A percentile compares a stretch with the other conserved stretches of the same genome.
phyloP scores from a whole-genome alignment of 139 green algal species.

The Marvania coccoides region DNA sequence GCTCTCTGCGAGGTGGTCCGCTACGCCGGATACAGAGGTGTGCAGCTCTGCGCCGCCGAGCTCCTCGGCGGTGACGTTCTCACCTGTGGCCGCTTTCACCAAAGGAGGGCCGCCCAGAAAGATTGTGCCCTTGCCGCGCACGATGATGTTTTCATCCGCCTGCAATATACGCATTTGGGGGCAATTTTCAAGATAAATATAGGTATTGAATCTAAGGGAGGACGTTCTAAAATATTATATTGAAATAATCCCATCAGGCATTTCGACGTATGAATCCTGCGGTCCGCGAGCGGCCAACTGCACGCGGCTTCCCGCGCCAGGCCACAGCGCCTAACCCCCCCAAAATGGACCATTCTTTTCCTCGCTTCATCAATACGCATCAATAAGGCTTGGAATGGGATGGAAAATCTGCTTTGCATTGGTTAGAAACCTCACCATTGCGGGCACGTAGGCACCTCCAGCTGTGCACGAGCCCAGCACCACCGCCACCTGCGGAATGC shows the following conservation, averaged over 20 bases:
- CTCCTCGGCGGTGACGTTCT: slow-evolving; percentile 85
- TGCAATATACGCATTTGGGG: too few relatives aligned
- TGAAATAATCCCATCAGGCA: too few relatives aligned
- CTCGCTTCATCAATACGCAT: slow-evolving; percentile 73
- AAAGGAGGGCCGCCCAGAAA: slow-evolving; percentile 59
- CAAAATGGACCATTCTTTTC: too few relatives aligned
- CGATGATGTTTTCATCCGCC: slow-evolving; percentile 78
- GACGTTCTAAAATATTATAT: too few relatives aligned
- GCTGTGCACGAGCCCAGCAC: slow-evolving; percentile 91
- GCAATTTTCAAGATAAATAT: too few relatives aligned
- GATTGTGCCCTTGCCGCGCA: slow-evolving; percentile 70
- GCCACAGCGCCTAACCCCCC: too few relatives aligned
- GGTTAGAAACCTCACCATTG: too few relatives aligned
- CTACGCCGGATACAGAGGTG: slow-evolving; percentile 63
- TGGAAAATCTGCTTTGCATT: too few relatives aligned
- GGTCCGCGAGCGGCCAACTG: too few relatives aligned
- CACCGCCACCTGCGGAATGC: slow-evolving; percentile 83
- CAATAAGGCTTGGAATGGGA: not conserved
- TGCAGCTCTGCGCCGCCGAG: slow-evolving; percentile 86
- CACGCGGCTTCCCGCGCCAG: too few relatives aligned
- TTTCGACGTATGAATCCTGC: too few relatives aligned
- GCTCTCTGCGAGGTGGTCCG: slow-evolving; percentile 76
- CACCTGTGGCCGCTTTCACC: slow-evolving; percentile 77
- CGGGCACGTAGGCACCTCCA: slow-evolving; percentile 77
- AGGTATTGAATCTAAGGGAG: too few relatives aligned